These are phyloP conservation scores for Sarocladium oryzae DNA, from an alignment of 2,329 filamentous ascomycete genomes.

Conservation along the genomic window DNA sequence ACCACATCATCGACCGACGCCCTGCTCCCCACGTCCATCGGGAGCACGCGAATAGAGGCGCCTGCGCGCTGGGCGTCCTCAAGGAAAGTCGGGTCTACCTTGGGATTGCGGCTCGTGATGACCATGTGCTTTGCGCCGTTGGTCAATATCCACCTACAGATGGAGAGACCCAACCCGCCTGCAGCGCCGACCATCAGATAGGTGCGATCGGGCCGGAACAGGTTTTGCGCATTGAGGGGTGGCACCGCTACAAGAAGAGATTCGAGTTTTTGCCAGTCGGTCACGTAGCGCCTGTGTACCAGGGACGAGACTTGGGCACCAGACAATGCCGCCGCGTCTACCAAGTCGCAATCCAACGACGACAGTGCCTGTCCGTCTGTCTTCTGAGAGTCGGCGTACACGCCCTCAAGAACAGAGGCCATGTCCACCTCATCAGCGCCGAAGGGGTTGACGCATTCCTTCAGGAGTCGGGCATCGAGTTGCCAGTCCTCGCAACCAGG, in stretches of 20 bases:
- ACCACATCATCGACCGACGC: background rate
- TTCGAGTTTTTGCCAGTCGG: background rate
- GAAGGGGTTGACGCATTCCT: background rate
- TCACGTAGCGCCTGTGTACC: background rate
- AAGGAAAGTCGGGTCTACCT: conserved; percentile 17
- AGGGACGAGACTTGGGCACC: background rate
- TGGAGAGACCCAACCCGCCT: conserved; percentile 26
- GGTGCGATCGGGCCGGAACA: conserved; percentile 17
- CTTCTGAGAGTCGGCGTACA: background rate
- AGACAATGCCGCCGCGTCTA: background rate
- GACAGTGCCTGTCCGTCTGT: background rate
- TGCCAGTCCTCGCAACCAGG: background rate
- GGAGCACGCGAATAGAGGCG: conserved; percentile 8
- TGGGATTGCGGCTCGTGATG: conserved; percentile 29
- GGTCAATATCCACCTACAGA: conserved; percentile 29
- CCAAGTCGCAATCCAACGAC: background rate
- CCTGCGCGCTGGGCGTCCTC: background rate
- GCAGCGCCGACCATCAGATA: conserved; percentile 28
- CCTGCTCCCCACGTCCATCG: conserved; percentile 3
- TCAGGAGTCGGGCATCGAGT: background rate
- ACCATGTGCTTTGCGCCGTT: conserved; percentile 28
- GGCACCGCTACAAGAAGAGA: background rate
- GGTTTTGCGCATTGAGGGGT: background rate
- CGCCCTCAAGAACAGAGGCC: background rate
- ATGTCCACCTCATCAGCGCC: background rate